These are phyloP conservation scores for Penicillium waksmanii DNA, from an alignment of 495 filamentous ascomycete species.

Conservation along the genomic window DNA sequence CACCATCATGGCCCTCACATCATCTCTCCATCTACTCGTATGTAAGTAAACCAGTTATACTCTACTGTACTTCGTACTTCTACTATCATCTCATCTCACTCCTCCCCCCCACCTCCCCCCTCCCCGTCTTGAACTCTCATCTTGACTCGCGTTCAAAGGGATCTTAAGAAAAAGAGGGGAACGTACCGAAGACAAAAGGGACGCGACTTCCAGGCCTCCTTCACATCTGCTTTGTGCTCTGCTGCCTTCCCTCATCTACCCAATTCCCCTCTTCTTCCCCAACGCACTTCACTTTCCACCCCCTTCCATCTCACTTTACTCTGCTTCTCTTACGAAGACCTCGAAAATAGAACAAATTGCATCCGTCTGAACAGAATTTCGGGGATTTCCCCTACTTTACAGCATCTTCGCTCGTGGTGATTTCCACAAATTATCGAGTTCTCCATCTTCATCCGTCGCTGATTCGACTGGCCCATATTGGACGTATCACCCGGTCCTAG, in stretches of 20 bases:
- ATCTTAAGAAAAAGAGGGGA: constrained; percentile 1
- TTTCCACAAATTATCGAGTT: constrained; percentile 14
- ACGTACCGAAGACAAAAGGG: constrained; percentile 18
- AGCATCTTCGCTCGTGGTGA: constrained; percentile 16
- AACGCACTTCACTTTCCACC: no score
- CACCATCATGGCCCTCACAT: constrained; percentile 14
- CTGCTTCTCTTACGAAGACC: no score
- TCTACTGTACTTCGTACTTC: neutral
- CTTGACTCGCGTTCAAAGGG: neutral
- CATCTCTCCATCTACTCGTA: neutral
- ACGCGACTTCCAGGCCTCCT: constrained; percentile 17
- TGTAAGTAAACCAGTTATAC: neutral
- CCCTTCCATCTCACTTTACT: no score
- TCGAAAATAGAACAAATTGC: no score
- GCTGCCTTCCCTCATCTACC: neutral
- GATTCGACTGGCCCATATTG: constrained; percentile 23
- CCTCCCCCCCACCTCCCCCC: constrained; percentile 9
- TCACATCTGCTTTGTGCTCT: neutral
- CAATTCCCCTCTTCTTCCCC: no score
- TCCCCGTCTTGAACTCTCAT: neutral
- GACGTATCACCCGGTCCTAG: constrained; percentile 21
- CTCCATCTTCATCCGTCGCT: constrained; percentile 1
- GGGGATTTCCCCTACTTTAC: neutral
- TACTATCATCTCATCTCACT: constrained; percentile 27
- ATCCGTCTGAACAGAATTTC: no score